These are phyloP conservation scores for Talaromyces sp. DNA, from an alignment of 2,329 filamentous ascomycete genomes.

Conservation along the genomic window DNA sequence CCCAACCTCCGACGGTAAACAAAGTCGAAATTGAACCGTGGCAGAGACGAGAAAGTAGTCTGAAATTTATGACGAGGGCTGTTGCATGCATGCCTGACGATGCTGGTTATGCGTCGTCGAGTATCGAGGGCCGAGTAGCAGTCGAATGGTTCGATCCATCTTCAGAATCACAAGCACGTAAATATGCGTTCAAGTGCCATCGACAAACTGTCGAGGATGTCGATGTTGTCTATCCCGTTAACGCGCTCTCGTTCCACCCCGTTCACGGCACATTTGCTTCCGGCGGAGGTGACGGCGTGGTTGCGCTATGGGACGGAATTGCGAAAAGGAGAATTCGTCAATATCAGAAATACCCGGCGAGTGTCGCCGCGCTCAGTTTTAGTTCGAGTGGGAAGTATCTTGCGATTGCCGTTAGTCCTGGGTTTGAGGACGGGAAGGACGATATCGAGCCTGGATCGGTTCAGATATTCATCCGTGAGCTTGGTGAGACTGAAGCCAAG, in stretches of 20 bases:
- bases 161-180: conserved; percentile 79
- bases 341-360: conserved; percentile 79
- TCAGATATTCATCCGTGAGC: conserved; percentile 75
- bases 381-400: conserved; percentile 72
- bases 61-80: conserved; percentile 93
- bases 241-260: conserved; percentile 84
- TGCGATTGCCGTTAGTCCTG: conserved; percentile 77
- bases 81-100: conserved; percentile 97
- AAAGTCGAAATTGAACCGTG: conserved; percentile 66
- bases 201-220: conserved; percentile 66
- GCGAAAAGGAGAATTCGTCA: conserved; percentile 86
- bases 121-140: conserved; percentile 91
- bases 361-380: conserved; percentile 74
- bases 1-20: conserved; percentile 33
- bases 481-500: conserved; percentile 84
- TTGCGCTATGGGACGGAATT: conserved; percentile 89
- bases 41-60: conserved; percentile 88
- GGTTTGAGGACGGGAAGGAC: conserved; percentile 83
- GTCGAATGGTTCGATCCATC: conserved; percentile 98
- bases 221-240: conserved; percentile 88
- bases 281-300: conserved; percentile 83
- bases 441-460: conserved; percentile 68
- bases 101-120: conserved; percentile 84
- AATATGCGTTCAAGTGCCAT: conserved; percentile 99
- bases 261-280: conserved; percentile 79